Evolutionary conservation across 345 rosid species (phyloP), one percentile per base, ranked within the genome.

Genomic region (Populus euphratica): DNA sequence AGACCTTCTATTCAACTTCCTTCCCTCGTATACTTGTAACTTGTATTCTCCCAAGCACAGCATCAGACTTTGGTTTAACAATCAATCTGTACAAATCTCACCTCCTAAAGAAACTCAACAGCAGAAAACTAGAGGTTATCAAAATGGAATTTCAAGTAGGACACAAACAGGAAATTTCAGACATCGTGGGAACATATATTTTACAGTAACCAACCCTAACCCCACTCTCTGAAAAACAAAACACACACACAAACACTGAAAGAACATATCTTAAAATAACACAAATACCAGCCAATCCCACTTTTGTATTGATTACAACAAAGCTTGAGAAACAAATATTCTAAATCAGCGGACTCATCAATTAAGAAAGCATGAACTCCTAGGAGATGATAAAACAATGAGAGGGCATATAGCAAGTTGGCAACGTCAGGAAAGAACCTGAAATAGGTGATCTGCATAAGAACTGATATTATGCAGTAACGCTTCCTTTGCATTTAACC

Each of bases 391-490:
- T 4, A 25, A 43, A 23, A 16, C 20, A 8, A 20, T 59, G 25
- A 39, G 27, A 67, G 3, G 21, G 69, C 18, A 49, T 43, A 21
- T 39, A 29, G 35, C 11, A 38, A 56, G 38, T 25, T 36, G 27
- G 14, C 17, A 73, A 68, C 9, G 8, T 74, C 31, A 64, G 36
- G 23, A 74, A 71, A 44, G 66, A n/a, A 92, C 97, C 92, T 86
- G 72, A 82, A 89, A 85, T 78, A 90, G 21, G 87, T 81, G 68
- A 17, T 90, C 89, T 59, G 91, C 82, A 72, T 85, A 92, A 64
- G 86, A 77, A 81, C 70, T 77, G 39, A 85, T 27, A 82, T 89
- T 83, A 25, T 87, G 87, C 73, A 89, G 67, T 59, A 90, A 67
- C 1, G 83, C 83, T 74, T 87, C 84, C 78, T 86, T 90, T 18